Conservation (phyloP, 305 asterid species). For the Stenogyne calaminthoides region DNA sequence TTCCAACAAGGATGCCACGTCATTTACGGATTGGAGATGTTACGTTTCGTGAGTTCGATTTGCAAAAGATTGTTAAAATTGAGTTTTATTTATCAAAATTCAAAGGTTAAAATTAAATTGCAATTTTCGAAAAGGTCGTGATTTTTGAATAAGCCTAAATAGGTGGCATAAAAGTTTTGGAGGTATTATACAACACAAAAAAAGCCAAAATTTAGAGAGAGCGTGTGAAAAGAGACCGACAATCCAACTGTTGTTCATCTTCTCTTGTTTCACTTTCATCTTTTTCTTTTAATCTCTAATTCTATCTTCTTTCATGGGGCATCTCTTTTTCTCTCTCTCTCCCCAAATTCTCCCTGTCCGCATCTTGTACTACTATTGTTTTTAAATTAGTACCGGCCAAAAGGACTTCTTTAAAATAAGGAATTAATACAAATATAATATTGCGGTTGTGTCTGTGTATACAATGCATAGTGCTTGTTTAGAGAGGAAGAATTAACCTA, state of each 20-base stretch:
- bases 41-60: too few relatives aligned
- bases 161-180: constrained; percentile 4
- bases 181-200: constrained; percentile 10
- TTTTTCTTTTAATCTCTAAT: background rate
- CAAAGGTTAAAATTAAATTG: too few relatives aligned
- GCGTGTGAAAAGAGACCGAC: constrained; percentile 18
- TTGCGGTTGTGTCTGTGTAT: too few relatives aligned
- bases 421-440: too few relatives aligned
- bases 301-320: constrained; percentile 1
- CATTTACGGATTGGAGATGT: too few relatives aligned
- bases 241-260: constrained; percentile 34
- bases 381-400: background rate
- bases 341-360: constrained; percentile 15
- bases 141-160: too few relatives aligned
- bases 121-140: too few relatives aligned
- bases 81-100: too few relatives aligned
- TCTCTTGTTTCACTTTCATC: background rate
- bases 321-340: constrained; percentile 8
- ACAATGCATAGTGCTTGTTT: too few relatives aligned
- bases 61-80: too few relatives aligned
- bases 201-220: constrained; percentile 22
- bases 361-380: constrained; percentile 6
- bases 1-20: too few relatives aligned
- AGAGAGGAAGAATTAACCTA: background rate
- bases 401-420: background rate